phyloP scores from a whole-genome alignment of 164 flowering plant species.

The Tetrastigma voinierianum region DNA sequence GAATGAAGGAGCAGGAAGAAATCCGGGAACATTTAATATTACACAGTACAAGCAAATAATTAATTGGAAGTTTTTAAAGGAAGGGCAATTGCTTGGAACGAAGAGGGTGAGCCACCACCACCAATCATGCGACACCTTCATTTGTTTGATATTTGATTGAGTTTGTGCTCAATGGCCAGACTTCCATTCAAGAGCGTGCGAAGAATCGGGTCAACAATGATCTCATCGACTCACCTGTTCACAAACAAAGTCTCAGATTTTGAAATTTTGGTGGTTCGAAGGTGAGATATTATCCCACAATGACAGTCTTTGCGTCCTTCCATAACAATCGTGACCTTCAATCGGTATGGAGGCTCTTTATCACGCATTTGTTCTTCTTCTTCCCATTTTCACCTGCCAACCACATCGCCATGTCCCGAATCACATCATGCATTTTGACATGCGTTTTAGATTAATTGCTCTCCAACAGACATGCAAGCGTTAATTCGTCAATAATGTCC shows the following conservation, averaged over 20 bases:
- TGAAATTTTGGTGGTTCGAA: background rate
- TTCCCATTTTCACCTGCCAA: background rate
- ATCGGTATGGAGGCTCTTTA: background rate
- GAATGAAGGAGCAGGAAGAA: no score
- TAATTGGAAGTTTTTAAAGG: no score
- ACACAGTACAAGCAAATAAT: no score
- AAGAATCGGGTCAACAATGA: no score
- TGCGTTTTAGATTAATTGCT: no score
- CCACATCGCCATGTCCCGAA: constrained; percentile 16
- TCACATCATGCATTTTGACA: constrained; percentile 17
- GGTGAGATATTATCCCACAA: background rate
- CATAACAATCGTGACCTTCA: background rate
- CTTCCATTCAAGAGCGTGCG: background rate
- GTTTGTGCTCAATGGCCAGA: background rate
- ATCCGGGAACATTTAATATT: no score
- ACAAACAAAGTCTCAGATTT: no score
- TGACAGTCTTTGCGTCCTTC: background rate
- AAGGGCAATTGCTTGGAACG: no score
- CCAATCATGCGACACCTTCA: no score
- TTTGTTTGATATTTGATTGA: no score
- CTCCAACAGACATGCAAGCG: constrained; percentile 5
- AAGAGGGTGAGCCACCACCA: no score
- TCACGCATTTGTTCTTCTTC: background rate
- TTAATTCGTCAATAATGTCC: constrained; percentile 1
- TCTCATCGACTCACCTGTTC: no score